Evolutionary conservation across 345 rosid species (phyloP).

Genomic region (Salix exigua): DNA sequence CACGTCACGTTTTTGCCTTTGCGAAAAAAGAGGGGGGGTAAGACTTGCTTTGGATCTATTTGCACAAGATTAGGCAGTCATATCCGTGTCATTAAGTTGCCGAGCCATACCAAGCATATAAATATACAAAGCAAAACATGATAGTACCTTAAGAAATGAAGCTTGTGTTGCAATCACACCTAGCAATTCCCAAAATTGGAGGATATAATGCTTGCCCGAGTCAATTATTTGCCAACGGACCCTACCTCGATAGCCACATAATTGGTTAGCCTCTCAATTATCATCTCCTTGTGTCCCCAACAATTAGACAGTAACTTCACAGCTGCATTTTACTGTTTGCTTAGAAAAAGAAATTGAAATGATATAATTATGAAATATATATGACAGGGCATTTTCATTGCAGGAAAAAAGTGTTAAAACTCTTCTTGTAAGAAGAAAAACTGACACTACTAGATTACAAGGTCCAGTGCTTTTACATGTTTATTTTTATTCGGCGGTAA

Average conservation of each 20-base stretch:
- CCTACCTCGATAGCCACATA: constrained; percentile 13
- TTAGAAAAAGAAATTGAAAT: not conserved
- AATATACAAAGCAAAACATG: not conserved
- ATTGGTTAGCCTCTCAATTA: constrained; percentile 19
- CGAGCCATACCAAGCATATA: not conserved
- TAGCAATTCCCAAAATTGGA: not conserved
- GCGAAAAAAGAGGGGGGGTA: not conserved
- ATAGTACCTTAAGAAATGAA: not conserved
- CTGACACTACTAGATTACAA: not conserved
- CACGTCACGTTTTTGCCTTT: constrained; percentile 14
- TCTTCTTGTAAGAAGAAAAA: not conserved
- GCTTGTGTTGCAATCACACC: not conserved
- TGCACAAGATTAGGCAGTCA: not conserved
- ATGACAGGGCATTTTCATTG: not conserved
- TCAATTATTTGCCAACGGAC: constrained; percentile 17
- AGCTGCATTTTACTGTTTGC: not conserved
- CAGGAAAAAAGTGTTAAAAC: not conserved
- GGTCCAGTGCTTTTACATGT: not conserved
- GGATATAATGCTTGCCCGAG: not conserved
- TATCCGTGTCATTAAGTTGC: not conserved
- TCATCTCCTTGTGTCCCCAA: constrained; percentile 10
- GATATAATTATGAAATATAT: not conserved
- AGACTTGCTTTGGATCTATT: not conserved
- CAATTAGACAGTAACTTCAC: constrained; percentile 1
- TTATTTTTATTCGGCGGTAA: not conserved